These are phyloP conservation scores for Physcomitrellopsis africana DNA, from an alignment of 225 moss, liverwort and hornwort species.

Conservation along the genomic window DNA sequence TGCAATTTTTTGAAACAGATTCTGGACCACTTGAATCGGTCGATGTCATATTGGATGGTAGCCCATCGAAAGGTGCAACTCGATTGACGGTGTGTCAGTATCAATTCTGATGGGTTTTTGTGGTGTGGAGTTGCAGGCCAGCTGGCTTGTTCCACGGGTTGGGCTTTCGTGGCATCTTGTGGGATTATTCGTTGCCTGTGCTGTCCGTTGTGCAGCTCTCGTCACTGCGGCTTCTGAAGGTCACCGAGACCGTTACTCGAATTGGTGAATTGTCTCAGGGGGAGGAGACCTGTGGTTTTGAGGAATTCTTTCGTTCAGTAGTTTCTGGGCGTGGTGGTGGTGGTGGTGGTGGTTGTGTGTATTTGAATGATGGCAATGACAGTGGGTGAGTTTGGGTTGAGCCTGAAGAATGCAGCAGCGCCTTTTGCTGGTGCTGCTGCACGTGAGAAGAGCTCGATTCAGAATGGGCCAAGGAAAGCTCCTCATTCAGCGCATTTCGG, in stretches of 20 bases:
- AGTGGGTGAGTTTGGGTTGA: slow-evolving; percentile 36
- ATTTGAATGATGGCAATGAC: slow-evolving; percentile 50
- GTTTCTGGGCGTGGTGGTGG: not conserved
- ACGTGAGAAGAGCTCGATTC: slow-evolving; percentile 35
- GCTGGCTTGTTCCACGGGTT: not conserved
- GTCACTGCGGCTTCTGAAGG: not conserved
- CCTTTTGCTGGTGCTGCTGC: slow-evolving; percentile 27
- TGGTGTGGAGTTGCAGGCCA: not conserved
- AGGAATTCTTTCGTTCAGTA: not conserved
- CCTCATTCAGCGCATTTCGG: slow-evolving; percentile 27
- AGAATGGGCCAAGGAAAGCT: slow-evolving; percentile 11
- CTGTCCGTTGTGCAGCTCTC: not conserved
- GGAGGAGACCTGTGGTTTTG: not conserved
- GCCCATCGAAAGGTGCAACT: not conserved
- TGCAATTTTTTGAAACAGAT: not conserved
- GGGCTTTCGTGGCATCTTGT: not conserved
- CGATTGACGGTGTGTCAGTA: not conserved
- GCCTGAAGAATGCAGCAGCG: slow-evolving; percentile 30
- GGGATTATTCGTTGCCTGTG: not conserved
- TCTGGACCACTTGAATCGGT: slow-evolving; percentile 21
- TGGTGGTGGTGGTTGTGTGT: not conserved
- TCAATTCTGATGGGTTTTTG: not conserved
- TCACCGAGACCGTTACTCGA: not conserved
- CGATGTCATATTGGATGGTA: not conserved
- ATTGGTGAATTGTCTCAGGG: slow-evolving; percentile 1